A percentile compares a stretch with the other conserved stretches of the same genome.
Evolutionary conservation across 805 yeast genomes (phyloP).

Genomic region (Pichia deserticola): DNA sequence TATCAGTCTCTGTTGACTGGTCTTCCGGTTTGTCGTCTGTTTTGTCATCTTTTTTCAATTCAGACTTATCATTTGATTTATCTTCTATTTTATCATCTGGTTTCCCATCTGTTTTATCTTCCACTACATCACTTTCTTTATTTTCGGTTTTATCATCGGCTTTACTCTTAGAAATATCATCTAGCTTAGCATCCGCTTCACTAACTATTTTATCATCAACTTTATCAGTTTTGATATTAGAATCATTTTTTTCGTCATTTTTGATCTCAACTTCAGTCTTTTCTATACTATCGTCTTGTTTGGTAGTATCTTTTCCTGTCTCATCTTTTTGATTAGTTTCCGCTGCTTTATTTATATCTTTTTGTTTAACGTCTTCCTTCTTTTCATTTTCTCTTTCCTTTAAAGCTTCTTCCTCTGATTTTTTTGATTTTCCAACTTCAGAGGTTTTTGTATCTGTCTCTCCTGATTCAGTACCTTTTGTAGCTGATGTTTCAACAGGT

Average conservation of each 20-base stretch:
- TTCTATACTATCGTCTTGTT: no score
- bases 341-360: no score
- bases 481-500: no score
- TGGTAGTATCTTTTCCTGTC: no score
- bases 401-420: neutral
- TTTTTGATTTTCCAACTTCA: no score
- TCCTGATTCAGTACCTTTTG: neutral
- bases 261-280: no score
- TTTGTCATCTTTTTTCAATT: neutral
- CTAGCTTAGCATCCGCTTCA: no score
- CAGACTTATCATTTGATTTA: neutral
- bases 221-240: no score
- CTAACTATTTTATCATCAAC: no score
- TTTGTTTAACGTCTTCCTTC: neutral
- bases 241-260: neutral
- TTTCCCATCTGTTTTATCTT: neutral
- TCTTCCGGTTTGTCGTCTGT: no score
- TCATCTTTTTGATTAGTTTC: no score
- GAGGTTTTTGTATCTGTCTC: neutral
- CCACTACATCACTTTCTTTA: neutral
- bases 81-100: neutral
- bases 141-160: neutral
- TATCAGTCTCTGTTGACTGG: neutral
- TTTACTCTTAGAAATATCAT: no score
- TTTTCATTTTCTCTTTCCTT: neutral